Evolutionary conservation across 495 filamentous ascomycete genomes (phyloP).

Genomic region (Thozetella sp.): DNA sequence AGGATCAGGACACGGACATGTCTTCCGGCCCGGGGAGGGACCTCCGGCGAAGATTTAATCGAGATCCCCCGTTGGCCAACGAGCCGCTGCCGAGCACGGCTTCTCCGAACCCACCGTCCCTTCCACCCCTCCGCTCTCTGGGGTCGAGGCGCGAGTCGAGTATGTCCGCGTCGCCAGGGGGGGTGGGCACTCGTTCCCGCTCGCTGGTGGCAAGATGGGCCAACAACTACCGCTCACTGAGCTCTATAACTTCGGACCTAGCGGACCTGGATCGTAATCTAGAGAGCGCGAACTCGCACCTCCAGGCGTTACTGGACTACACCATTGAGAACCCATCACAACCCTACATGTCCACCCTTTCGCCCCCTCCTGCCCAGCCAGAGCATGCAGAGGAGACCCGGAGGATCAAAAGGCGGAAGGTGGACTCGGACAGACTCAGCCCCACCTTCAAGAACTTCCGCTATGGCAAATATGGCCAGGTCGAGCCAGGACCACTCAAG

Average conservation of each 20-base stretch:
- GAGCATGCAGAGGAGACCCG: conserved; percentile 46
- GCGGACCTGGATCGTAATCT: conserved; percentile 27
- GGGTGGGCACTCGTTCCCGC: conserved; percentile 14
- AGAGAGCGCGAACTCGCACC: conserved; percentile 41
- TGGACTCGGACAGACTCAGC: conserved; percentile 62
- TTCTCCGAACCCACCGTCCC: conserved; percentile 24
- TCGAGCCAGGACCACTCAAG: conserved; percentile 73
- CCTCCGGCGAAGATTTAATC: conserved; percentile 32
- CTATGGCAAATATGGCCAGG: conserved; percentile 83
- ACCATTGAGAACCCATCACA: conserved; percentile 21
- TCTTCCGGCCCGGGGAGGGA: conserved; percentile 34
- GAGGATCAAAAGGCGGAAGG: conserved; percentile 71
- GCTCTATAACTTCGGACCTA: conserved; percentile 6
- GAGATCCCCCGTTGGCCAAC: conserved; percentile 32
- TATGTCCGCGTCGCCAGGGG: conserved; percentile 21
- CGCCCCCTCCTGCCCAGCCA: conserved; percentile 23
- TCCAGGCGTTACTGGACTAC: conserved; percentile 49
- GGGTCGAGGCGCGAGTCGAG: conserved; percentile 24
- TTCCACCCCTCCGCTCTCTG: conserved; percentile 42
- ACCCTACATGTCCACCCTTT: conserved; percentile 37
- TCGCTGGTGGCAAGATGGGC: conserved; percentile 3
- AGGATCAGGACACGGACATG: conserved; percentile 29
- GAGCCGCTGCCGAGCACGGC: conserved; percentile 11
- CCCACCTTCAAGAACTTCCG: conserved; percentile 60
- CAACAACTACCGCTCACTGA: conserved; percentile 8